Base-by-base conservation (phyloP, 1,284 basidiomycete species). In the Kwoniella shivajii region DNA sequence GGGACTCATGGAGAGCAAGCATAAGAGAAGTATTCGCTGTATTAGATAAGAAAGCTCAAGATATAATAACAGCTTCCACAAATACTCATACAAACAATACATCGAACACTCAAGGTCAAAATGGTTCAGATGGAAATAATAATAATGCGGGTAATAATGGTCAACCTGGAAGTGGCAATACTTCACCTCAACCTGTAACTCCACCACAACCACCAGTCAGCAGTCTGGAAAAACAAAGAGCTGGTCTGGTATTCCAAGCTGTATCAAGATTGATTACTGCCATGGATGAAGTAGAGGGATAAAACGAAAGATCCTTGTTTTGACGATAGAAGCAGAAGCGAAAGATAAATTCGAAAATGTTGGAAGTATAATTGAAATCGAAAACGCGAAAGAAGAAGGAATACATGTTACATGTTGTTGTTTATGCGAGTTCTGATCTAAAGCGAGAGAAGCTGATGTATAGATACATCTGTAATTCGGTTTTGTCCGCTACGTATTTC, bases 1-100 rank as follows among this genome's bases (percentile, higher is more conserved):
- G 77, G 77, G 77, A 77, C 47, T 69, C 65, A 6, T 78, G 77
- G 77, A 57, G 77, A 31, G 75, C 76, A 26, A 66, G 71, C 16
- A 58, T 78, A 14, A 61, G 75, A 44, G 76, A 78, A 55, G 68
- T 77, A 22, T 78, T 77, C 50, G 66, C 66, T 13, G 62, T 62
- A 13, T 57, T 78, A 33, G 73, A 77, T 56, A 64, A 68, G 45
- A 73, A 72, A 57, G 75, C 75, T 27, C 69, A 75, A 56, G 75
- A 75, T 44, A 64, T 75, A 34, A 77, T 77, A 36, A 68, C 63
- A 31, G 65, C 66, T 24, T 64, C 66, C n/a, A 60, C 66, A 14
- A 58, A 58, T 20, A 44, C 59, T 6, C 34, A 37, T 57, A n/a
- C 53, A 51, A 14, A 45, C 50, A 14, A 13, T 56, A 54, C 56